Evolutionary conservation across 2,329 filamentous ascomycete genomes (phyloP).

Genomic region (Neonectria coccinea): DNA sequence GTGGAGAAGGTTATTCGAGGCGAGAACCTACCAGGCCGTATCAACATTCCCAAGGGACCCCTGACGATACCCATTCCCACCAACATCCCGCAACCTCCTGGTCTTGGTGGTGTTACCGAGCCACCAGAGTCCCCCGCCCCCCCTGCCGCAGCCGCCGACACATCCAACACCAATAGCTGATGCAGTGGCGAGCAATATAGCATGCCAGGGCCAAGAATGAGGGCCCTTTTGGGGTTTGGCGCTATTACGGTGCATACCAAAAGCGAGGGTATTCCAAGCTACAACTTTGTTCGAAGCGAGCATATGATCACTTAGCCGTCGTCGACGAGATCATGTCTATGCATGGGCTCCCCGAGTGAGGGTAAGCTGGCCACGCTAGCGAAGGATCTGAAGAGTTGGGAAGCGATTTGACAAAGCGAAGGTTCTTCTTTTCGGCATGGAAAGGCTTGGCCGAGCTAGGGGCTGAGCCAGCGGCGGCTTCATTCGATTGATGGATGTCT

Average conservation of each 20-base stretch:
- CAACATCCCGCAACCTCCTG: slow-evolving; percentile 51
- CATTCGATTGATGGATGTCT: slow-evolving; percentile 22
- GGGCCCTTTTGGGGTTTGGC: slow-evolving; percentile 23
- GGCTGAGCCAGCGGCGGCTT: slow-evolving; percentile 3
- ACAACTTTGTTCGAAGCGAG: slow-evolving; percentile 34
- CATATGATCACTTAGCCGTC: slow-evolving; percentile 33
- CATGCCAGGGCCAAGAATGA: slow-evolving; percentile 16
- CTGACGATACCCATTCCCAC: slow-evolving; percentile 54
- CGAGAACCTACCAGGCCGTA: slow-evolving; percentile 79
- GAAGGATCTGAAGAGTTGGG: slow-evolving; percentile 27
- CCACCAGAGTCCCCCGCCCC: slow-evolving; percentile 51
- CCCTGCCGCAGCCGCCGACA: slow-evolving; percentile 48
- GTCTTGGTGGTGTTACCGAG: slow-evolving; percentile 50
- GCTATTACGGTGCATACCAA: slow-evolving; percentile 24
- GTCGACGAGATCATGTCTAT: slow-evolving; percentile 28
- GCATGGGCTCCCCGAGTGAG: slow-evolving; percentile 26
- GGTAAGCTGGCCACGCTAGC: slow-evolving; percentile 29
- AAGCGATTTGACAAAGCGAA: slow-evolving; percentile 31
- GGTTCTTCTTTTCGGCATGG: slow-evolving; percentile 13
- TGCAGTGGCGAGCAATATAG: slow-evolving; percentile 9
- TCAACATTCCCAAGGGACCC: slow-evolving; percentile 65
- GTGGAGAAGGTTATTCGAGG: slow-evolving; percentile 91
- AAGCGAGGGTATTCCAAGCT: slow-evolving; percentile 32
- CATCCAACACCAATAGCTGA: slow-evolving; percentile 44
- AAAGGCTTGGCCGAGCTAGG: slow-evolving; percentile 12